phyloP scores from a whole-genome alignment of 2,329 filamentous ascomycete genomes.

The Talaromyces albobiverticillius region DNA sequence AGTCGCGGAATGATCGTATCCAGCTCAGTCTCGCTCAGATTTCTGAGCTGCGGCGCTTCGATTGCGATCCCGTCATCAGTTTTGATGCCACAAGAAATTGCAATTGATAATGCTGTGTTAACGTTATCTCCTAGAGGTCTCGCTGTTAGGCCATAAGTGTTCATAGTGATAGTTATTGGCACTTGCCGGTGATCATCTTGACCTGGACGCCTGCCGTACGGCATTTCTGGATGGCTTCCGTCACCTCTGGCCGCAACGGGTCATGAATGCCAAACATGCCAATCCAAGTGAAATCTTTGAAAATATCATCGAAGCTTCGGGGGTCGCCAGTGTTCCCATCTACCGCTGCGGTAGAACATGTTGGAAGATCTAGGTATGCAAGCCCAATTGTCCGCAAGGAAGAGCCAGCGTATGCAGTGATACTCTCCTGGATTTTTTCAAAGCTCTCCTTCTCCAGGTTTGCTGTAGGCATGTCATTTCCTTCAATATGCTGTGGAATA shows the following conservation, averaged over 20 bases:
- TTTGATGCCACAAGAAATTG: slow-evolving; percentile 68
- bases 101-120: slow-evolving; percentile 70
- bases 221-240: slow-evolving; percentile 65
- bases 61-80: slow-evolving; percentile 59
- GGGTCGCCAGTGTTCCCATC: slow-evolving; percentile 58
- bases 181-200: slow-evolving; percentile 71
- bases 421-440: slow-evolving; percentile 29
- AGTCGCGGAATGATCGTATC: slow-evolving; percentile 57
- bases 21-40: slow-evolving; percentile 59
- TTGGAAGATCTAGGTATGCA: slow-evolving; percentile 69
- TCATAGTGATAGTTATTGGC: too few species aligned
- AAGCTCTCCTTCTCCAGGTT: slow-evolving; percentile 24
- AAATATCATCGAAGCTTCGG: slow-evolving; percentile 64
- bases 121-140: too few species aligned
- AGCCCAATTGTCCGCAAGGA: slow-evolving; percentile 74
- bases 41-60: slow-evolving; percentile 67
- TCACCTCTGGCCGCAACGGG: slow-evolving; percentile 66
- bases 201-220: slow-evolving; percentile 67
- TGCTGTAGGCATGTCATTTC: background rate
- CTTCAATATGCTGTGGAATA: slow-evolving; percentile 13
- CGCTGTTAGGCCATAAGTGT: too few species aligned
- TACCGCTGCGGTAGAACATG: slow-evolving; percentile 64
- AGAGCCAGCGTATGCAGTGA: slow-evolving; percentile 44
- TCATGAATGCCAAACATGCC: slow-evolving; percentile 73
- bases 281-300: slow-evolving; percentile 70